phyloP scores from a whole-genome alignment of 495 filamentous ascomycete genomes.

The Aspergillus kassunensis region DNA sequence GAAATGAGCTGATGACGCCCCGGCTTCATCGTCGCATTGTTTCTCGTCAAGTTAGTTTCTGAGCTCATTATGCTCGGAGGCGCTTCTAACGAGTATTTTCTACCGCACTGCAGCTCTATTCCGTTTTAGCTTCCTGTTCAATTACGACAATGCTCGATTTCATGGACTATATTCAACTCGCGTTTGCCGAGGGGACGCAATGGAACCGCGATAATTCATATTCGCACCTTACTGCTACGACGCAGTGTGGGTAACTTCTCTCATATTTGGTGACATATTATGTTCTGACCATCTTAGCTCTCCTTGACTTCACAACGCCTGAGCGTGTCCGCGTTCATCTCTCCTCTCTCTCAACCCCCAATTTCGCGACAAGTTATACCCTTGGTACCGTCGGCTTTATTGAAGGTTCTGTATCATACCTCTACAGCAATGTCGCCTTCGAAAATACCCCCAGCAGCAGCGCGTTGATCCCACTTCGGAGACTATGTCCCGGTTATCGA shows the following conservation, averaged over 20 bases:
- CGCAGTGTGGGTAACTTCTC: slow-evolving; percentile 56
- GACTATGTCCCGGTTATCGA: slow-evolving; percentile 66
- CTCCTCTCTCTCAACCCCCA: slow-evolving; percentile 84
- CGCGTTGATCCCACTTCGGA: slow-evolving; percentile 55
- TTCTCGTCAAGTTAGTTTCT: not conserved
- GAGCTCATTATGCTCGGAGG: not conserved
- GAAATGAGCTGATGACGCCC: slow-evolving; percentile 30
- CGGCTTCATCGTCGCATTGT: not conserved
- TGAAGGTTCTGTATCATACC: slow-evolving; percentile 86
- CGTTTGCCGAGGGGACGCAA: slow-evolving; percentile 79
- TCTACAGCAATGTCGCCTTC: slow-evolving; percentile 79
- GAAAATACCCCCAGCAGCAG: slow-evolving; percentile 51
- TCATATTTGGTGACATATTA: not conserved
- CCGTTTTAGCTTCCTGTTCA: not conserved
- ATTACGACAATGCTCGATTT: slow-evolving; percentile 77
- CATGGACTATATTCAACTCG: slow-evolving; percentile 95
- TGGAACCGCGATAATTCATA: slow-evolving; percentile 97
- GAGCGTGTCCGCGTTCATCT: slow-evolving; percentile 69
- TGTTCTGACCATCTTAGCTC: slow-evolving; percentile 43
- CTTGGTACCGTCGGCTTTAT: slow-evolving; percentile 80
- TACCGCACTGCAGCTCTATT: not conserved
- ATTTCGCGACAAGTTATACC: slow-evolving; percentile 89
- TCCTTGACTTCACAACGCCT: slow-evolving; percentile 82
- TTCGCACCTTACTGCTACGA: slow-evolving; percentile 78
- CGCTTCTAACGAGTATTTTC: not conserved